Conservation (phyloP, 2,329 filamentous ascomycete genomes). For the Eutypella sp. region DNA sequence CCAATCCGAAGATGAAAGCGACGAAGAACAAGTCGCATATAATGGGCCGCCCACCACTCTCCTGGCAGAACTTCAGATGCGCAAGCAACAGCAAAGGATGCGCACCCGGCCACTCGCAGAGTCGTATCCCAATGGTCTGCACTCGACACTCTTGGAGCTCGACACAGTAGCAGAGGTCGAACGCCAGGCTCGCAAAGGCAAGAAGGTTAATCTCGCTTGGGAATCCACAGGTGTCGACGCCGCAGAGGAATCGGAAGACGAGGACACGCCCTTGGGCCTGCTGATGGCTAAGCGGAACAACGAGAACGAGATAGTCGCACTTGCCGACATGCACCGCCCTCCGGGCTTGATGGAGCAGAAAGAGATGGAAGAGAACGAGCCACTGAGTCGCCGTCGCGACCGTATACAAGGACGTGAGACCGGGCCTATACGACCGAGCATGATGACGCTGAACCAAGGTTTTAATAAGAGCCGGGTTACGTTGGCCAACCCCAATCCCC, state of each 20-base stretch:
- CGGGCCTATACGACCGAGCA: conserved; percentile 37
- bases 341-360: conserved; percentile 74
- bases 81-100: conserved; percentile 82
- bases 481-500: conserved; percentile 20
- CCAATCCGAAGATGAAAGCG: conserved; percentile 40
- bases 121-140: conserved; percentile 69
- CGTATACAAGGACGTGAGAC: conserved; percentile 62
- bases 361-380: conserved; percentile 88
- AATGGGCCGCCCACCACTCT: conserved; percentile 81
- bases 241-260: conserved; percentile 24
- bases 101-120: conserved; percentile 66
- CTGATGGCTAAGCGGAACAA: conserved; percentile 62
- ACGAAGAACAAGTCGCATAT: conserved; percentile 46
- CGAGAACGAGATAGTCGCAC: conserved; percentile 41
- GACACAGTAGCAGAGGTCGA: conserved; percentile 87
- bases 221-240: conserved; percentile 43
- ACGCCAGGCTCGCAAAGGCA: conserved; percentile 65
- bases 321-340: conserved; percentile 57
- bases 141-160: conserved; percentile 83
- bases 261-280: conserved; percentile 79
- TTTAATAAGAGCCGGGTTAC: conserved; percentile 20
- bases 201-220: conserved; percentile 85
- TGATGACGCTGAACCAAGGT: conserved; percentile 34
- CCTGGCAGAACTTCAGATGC: conserved; percentile 83
- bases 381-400: conserved; percentile 70